Percentiles rank a stretch among this genome's conserved stretches.
Evolutionary conservation across 768 basidiomycete species (phyloP).

Genomic region (Holtermannia corniformis): DNA sequence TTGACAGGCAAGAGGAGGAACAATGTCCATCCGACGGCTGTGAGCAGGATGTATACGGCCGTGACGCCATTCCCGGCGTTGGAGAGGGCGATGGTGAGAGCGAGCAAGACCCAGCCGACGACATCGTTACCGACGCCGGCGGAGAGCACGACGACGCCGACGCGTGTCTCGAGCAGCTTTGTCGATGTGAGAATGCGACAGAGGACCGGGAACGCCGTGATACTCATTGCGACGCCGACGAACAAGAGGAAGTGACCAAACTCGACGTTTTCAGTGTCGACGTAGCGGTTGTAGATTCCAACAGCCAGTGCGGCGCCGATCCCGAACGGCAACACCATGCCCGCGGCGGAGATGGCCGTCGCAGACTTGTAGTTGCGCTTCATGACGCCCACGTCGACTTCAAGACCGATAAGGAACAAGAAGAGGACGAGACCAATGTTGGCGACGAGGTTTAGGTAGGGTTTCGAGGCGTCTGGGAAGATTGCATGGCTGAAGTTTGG

Average conservation of each 20-base stretch:
- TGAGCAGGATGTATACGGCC: constrained; percentile 71
- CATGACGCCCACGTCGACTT: constrained; percentile 65
- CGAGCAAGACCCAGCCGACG: constrained; percentile 73
- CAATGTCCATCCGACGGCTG: constrained; percentile 55
- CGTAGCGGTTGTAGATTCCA: constrained; percentile 63
- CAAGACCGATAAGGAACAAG: constrained; percentile 74
- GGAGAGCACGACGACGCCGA: constrained; percentile 72
- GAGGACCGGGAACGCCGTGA: constrained; percentile 53
- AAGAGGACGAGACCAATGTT: constrained; percentile 52
- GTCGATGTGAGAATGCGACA: constrained; percentile 64
- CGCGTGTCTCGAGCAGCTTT: constrained; percentile 69
- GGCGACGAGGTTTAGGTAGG: constrained; percentile 59
- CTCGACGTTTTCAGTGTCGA: constrained; percentile 48
- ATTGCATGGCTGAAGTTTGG: constrained; percentile 70
- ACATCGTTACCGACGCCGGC: constrained; percentile 77
- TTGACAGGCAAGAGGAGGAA: constrained; percentile 58
- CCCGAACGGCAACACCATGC: constrained; percentile 68
- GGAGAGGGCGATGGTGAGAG: constrained; percentile 71
- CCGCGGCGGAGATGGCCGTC: constrained; percentile 54
- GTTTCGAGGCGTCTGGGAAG: constrained; percentile 61
- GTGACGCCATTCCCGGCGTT: constrained; percentile 65
- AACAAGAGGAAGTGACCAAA: constrained; percentile 80
- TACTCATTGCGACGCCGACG: constrained; percentile 66
- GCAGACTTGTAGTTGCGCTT: constrained; percentile 56
- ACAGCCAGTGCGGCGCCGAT: constrained; percentile 66